Conservation (phyloP, 2,329 filamentous ascomycete genomes). For the Colletotrichum gigasporum region DNA sequence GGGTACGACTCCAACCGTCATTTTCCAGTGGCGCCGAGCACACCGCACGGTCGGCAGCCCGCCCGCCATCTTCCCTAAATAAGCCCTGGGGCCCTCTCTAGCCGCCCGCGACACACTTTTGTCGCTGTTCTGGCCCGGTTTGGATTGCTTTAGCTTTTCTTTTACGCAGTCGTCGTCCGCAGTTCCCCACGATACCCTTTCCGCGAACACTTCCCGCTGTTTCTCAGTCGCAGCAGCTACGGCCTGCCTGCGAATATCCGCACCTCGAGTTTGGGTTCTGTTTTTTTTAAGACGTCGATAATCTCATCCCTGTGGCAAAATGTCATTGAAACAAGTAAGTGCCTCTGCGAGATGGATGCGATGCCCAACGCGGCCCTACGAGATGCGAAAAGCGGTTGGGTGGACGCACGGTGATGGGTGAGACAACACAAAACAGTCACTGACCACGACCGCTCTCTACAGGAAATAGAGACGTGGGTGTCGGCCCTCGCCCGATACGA, state of each 20-base stretch:
- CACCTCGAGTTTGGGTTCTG: background rate
- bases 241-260: slow-evolving; percentile 14
- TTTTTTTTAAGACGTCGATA: background rate
- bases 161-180: slow-evolving; percentile 18
- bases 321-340: slow-evolving; percentile 70
- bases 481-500: slow-evolving; percentile 91
- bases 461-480: slow-evolving; percentile 99
- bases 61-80: slow-evolving; percentile 30
- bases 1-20: slow-evolving; percentile 33
- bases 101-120: slow-evolving; percentile 21
- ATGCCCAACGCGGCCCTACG: background rate
- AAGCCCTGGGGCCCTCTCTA: slow-evolving; percentile 34
- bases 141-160: slow-evolving; percentile 28
- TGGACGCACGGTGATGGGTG: background rate
- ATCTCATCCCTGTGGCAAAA: slow-evolving; percentile 40
- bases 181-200: slow-evolving; percentile 27
- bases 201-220: background rate
- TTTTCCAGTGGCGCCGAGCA: slow-evolving; percentile 33
- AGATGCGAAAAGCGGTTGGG: background rate
- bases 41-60: slow-evolving; percentile 29
- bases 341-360: background rate
- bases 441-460: slow-evolving; percentile 13
- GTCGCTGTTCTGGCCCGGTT: background rate
- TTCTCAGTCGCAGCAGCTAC: slow-evolving; percentile 23
- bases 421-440: background rate